Percentiles rank a stretch among this genome's conserved stretches.
phyloP scores from a whole-genome alignment of 495 filamentous ascomycete genomes.

The Aspergillus hancockii region DNA sequence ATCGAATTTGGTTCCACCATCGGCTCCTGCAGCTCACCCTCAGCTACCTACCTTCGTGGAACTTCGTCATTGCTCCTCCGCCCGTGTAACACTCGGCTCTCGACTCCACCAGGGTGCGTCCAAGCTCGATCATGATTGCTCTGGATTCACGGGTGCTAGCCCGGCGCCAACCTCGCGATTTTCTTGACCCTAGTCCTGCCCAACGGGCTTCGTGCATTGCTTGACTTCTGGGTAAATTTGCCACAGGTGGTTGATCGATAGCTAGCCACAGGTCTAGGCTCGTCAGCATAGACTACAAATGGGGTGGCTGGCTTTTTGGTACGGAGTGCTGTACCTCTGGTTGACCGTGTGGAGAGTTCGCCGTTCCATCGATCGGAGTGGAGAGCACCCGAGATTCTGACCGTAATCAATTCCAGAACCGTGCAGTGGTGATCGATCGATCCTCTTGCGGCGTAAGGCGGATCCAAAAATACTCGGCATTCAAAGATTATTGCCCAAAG shows the following conservation, averaged over 20 bases:
- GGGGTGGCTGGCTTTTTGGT: conserved; percentile 15
- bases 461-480: no score
- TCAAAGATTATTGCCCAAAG: no score
- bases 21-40: neutral
- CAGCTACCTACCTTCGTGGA: conserved; percentile 5
- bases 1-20: neutral
- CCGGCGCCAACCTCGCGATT: conserved; percentile 6
- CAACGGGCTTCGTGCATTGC: neutral
- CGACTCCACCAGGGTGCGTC: neutral
- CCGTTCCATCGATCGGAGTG: conserved; percentile 24
- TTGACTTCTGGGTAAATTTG: neutral
- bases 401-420: neutral
- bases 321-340: conserved; percentile 3
- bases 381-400: conserved; percentile 8
- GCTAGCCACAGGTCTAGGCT: conserved; percentile 1
- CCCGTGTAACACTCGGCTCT: neutral
- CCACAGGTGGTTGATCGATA: neutral
- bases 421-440: conserved; percentile 6
- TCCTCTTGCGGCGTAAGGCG: neutral
- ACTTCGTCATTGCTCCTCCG: conserved; percentile 6
- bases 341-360: conserved; percentile 17
- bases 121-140: conserved; percentile 3
- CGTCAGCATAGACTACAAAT: neutral
- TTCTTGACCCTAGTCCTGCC: neutral
- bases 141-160: neutral